phyloP scores from a whole-genome alignment of 2,329 filamentous ascomycete genomes.

The Leptographium flavum region DNA sequence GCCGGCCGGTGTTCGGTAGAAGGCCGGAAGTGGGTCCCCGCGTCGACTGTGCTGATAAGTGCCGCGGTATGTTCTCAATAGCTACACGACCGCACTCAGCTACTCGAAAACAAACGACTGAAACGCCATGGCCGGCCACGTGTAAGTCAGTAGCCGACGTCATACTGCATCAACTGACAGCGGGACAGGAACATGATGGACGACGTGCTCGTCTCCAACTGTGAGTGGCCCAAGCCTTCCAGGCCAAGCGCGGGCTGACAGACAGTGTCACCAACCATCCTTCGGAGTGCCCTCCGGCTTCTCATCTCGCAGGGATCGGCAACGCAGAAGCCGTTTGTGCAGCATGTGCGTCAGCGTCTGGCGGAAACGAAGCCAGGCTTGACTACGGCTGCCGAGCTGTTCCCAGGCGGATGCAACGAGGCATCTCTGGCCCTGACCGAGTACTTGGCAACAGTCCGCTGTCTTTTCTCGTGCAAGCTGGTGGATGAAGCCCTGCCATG shows the following conservation, averaged over 20 bases:
- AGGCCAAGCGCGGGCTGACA: not conserved
- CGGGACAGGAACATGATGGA: slow-evolving; percentile 36
- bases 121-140: no score
- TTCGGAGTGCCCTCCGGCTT: slow-evolving; percentile 20
- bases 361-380: slow-evolving; percentile 13
- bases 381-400: slow-evolving; percentile 12
- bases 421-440: slow-evolving; percentile 12
- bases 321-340: slow-evolving; percentile 19
- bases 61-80: no score
- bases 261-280: slow-evolving; percentile 17
- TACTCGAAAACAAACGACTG: no score
- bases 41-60: no score
- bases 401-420: slow-evolving; percentile 9
- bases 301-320: slow-evolving; percentile 18
- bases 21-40: no score
- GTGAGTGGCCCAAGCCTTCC: slow-evolving; percentile 11
- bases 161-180: no score
- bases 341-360: slow-evolving; percentile 18
- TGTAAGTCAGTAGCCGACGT: no score
- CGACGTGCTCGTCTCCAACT: slow-evolving; percentile 24
- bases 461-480: slow-evolving; percentile 23
- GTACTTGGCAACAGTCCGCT: slow-evolving; percentile 19
- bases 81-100: no score
- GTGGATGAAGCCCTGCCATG: slow-evolving; percentile 17
- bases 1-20: no score